A percentile compares a stretch with the other conserved stretches of the same genome.
Evolutionary conservation across 345 rosid species (phyloP).

Genomic region (Sisymbrium irio): DNA sequence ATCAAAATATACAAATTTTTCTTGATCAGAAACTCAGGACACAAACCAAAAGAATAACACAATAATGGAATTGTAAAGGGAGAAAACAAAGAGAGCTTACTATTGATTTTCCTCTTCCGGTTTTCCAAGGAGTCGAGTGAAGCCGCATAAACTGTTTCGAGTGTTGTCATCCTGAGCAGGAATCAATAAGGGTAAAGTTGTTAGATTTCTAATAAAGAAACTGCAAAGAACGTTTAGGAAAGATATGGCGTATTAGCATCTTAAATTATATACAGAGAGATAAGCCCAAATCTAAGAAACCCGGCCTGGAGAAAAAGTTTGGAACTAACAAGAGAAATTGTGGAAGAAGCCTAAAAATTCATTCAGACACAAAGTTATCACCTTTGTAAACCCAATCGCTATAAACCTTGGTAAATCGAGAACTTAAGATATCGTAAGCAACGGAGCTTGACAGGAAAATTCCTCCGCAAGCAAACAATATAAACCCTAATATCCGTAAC

Average conservation of each 20-base stretch:
- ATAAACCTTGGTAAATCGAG: neutral
- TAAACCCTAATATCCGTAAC: slow-evolving; percentile 4
- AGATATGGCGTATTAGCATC: neutral
- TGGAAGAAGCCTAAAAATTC: neutral
- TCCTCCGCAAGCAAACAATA: neutral
- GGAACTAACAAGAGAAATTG: neutral
- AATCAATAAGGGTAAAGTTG: neutral
- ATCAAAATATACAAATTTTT: neutral
- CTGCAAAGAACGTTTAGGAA: neutral
- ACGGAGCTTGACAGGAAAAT: neutral
- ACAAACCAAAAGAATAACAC: neutral
- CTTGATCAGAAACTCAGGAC: neutral
- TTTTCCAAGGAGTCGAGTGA: neutral
- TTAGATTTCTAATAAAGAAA: neutral
- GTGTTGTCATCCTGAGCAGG: neutral
- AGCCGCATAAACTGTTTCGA: neutral
- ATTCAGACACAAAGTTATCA: neutral
- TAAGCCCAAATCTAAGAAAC: neutral
- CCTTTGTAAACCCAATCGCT: neutral
- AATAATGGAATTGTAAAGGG: neutral
- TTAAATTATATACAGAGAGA: neutral
- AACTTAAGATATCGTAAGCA: neutral
- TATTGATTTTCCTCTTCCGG: slow-evolving; percentile 7
- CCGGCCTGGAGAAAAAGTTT: neutral
- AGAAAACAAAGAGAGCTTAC: neutral